A percentile compares a stretch with the other conserved stretches of the same genome.
These are phyloP conservation scores for Stagonosporopsis cucurbitacearum DNA, from an alignment of 2,329 filamentous ascomycete species.

Conservation along the genomic window DNA sequence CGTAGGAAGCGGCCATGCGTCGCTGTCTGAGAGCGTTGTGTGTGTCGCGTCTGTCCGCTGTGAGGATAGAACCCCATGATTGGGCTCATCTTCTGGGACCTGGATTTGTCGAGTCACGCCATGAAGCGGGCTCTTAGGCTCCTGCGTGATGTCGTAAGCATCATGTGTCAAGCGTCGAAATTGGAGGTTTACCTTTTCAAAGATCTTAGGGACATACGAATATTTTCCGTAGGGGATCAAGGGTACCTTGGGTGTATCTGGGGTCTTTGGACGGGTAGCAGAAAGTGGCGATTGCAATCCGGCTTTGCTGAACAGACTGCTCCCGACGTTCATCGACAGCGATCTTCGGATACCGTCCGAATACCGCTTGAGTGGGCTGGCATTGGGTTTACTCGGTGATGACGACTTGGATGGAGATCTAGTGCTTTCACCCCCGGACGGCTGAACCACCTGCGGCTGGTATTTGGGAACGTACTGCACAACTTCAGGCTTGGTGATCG, in stretches of 20 bases:
- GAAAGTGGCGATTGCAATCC: constrained; percentile 1
- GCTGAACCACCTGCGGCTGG: constrained; percentile 14
- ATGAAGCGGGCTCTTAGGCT: constrained; percentile 31
- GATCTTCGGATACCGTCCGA: constrained; percentile 27
- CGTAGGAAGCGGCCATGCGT: constrained; percentile 1
- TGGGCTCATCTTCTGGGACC: constrained; percentile 8
- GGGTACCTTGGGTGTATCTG: not conserved
- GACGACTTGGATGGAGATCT: not conserved
- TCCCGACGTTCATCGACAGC: constrained; percentile 19
- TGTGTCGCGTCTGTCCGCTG: not conserved
- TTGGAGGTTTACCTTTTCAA: constrained; percentile 5
- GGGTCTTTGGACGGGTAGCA: not conserved
- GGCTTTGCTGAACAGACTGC: not conserved
- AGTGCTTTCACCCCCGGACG: not conserved
- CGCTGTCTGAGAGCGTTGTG: not conserved
- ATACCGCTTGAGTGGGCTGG: constrained; percentile 31
- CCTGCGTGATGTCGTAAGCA: not conserved
- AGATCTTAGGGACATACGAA: constrained; percentile 5
- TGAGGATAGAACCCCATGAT: not conserved
- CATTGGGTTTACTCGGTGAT: not conserved
- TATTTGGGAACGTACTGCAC: constrained; percentile 11
- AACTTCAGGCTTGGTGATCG: constrained; percentile 12
- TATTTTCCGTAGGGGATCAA: constrained; percentile 2
- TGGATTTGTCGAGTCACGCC: constrained; percentile 29
- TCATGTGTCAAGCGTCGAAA: not conserved